Conservation (phyloP, 176 grass and related monocot genomes). For the Oryza meyeriana region DNA sequence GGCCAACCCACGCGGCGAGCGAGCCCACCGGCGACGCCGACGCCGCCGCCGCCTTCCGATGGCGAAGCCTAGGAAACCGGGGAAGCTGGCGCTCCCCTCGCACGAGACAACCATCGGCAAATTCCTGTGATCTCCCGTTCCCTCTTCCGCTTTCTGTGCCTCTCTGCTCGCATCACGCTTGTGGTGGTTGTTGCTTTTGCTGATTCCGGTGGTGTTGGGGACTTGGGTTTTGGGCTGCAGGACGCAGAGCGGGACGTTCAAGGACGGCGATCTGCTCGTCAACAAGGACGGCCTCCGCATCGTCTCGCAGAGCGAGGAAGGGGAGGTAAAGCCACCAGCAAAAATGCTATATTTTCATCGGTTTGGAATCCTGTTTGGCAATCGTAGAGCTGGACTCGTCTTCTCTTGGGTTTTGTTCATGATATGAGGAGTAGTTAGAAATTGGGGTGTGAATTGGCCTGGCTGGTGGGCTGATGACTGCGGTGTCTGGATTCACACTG, state of each 20-base stretch:
- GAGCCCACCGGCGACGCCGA: not conserved
- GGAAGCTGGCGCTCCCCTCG: constrained; percentile 57
- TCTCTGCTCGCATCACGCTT: not conserved
- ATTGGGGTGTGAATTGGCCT: not conserved
- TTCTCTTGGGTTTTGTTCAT: not conserved
- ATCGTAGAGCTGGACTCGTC: not conserved
- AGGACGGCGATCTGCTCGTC: constrained; percentile 90
- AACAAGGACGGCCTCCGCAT: constrained; percentile 97
- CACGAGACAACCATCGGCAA: constrained; percentile 68
- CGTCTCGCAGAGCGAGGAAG: constrained; percentile 72
- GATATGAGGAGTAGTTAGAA: not conserved
- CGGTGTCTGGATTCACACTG: not conserved
- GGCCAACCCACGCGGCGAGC: not conserved
- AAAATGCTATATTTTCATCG: not conserved
- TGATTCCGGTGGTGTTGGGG: not conserved
- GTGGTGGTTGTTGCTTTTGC: constrained; percentile 9
- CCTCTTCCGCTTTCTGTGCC: not conserved
- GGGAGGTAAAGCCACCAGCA: constrained; percentile 46
- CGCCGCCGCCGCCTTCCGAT: constrained; percentile 7
- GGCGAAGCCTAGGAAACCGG: constrained; percentile 29
- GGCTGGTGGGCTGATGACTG: not conserved
- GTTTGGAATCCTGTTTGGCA: not conserved
- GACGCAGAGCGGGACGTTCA: constrained; percentile 97
- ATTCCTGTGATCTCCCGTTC: constrained; percentile 54
- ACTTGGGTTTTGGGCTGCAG: constrained; percentile 18